A percentile compares a stretch with the other conserved stretches of the same genome.
phyloP scores from a whole-genome alignment of 495 filamentous ascomycete species.

The Chaetomium tenue region DNA sequence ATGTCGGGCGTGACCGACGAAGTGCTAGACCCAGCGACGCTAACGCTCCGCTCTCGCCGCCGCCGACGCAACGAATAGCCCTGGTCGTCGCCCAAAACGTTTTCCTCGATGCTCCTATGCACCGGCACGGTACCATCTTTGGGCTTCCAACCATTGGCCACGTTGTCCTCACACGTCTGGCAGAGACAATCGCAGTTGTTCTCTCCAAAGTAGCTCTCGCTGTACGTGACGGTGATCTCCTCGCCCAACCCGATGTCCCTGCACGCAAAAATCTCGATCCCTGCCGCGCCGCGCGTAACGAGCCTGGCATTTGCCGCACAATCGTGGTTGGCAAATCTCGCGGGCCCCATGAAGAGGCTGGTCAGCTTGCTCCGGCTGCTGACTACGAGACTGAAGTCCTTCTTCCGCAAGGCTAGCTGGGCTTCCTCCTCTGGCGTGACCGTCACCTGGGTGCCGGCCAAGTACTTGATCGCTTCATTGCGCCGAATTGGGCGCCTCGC shows the following conservation, averaged over 20 bases:
- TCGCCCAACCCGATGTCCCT: conserved; percentile 82
- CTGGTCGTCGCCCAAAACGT: conserved; percentile 23
- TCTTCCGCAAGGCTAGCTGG: conserved; percentile 69
- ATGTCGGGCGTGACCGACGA: conserved; percentile 51
- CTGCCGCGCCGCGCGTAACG: conserved; percentile 74
- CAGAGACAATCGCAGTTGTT: conserved; percentile 96
- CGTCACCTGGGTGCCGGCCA: conserved; percentile 81
- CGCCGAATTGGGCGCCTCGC: conserved; percentile 73
- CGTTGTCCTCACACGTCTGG: conserved; percentile 72
- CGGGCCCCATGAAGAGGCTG: conserved; percentile 88
- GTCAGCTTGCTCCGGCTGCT: conserved; percentile 85
- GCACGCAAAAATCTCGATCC: conserved; percentile 80
- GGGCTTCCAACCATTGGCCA: conserved; percentile 76
- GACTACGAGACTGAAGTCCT: conserved; percentile 95
- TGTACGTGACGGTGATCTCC: conserved; percentile 94
- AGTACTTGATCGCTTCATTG: conserved; percentile 84
- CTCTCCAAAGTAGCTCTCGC: conserved; percentile 92
- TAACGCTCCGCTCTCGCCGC: conserved; percentile 43
- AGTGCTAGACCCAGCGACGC: conserved; percentile 42
- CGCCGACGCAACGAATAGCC: conserved; percentile 48
- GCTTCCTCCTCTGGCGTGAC: conserved; percentile 89
- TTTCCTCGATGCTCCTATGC: conserved; percentile 50
- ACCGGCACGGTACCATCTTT: conserved; percentile 38
- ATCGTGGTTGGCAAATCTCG: conserved; percentile 96
- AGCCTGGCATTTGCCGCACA: conserved; percentile 89